Percentiles rank a stretch among this genome's conserved stretches.
phyloP scores from a whole-genome alignment of 2,329 filamentous ascomycete genomes.

The Colletotrichum agaves region DNA sequence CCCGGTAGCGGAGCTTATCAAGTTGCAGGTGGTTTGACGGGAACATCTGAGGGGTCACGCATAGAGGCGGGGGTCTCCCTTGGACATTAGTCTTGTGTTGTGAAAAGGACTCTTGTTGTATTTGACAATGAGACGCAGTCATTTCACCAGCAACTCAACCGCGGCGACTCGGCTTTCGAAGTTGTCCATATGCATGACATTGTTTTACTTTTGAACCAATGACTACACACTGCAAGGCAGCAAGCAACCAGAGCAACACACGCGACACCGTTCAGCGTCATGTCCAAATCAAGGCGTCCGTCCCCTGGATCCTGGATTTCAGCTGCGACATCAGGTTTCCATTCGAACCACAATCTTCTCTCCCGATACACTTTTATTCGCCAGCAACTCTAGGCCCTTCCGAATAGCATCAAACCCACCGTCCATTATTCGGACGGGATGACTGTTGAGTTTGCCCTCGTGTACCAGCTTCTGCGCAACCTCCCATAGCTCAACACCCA shows the following conservation, averaged over 20 bases:
- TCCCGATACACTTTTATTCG: neutral
- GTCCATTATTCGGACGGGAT: constrained; percentile 17
- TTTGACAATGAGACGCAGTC: neutral
- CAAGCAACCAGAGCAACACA: too few species aligned
- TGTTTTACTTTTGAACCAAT: neutral
- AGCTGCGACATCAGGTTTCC: neutral
- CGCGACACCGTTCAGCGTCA: neutral
- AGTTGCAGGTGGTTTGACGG: neutral
- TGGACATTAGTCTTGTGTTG: neutral
- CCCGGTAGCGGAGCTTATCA: neutral
- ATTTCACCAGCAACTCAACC: neutral
- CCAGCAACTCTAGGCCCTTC: constrained; percentile 35
- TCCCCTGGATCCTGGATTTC: neutral
- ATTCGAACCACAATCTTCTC: constrained; percentile 10
- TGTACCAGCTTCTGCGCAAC: constrained; percentile 30
- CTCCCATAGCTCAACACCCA: constrained; percentile 25
- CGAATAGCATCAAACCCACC: neutral
- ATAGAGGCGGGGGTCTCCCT: neutral
- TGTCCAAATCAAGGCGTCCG: neutral
- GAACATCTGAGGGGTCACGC: neutral
- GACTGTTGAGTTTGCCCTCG: constrained; percentile 33
- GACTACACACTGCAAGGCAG: neutral
- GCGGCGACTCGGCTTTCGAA: too few species aligned
- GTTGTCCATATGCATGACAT: neutral
- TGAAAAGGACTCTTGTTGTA: neutral